Percentiles rank a stretch among this genome's conserved stretches.
Evolutionary conservation across 2,329 filamentous ascomycete genomes (phyloP).

Genomic region (Aspergillus tamarii): DNA sequence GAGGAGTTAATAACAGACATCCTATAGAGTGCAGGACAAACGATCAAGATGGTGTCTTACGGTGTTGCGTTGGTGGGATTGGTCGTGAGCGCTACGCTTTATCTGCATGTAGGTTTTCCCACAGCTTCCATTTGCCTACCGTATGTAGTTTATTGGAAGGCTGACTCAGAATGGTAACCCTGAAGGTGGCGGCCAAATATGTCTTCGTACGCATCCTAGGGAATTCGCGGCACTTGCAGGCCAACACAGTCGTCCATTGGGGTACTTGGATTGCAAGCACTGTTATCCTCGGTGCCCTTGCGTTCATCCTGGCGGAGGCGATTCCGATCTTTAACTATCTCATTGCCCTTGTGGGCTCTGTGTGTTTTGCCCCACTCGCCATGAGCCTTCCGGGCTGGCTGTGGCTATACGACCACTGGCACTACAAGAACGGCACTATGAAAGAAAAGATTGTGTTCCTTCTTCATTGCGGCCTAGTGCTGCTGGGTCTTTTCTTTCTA

Average conservation of each 20-base stretch:
- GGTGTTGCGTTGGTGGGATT: slow-evolving; percentile 62
- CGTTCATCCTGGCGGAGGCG: slow-evolving; percentile 57
- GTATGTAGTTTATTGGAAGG: background rate
- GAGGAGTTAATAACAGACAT: background rate
- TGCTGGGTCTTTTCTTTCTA: slow-evolving; percentile 52
- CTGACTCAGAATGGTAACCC: background rate
- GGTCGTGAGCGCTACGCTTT: slow-evolving; percentile 53
- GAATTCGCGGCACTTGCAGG: slow-evolving; percentile 54
- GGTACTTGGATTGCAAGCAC: slow-evolving; percentile 55
- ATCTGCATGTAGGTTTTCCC: slow-evolving; percentile 39
- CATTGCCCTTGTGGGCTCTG: slow-evolving; percentile 51
- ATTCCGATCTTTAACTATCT: slow-evolving; percentile 61
- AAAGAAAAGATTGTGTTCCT: slow-evolving; percentile 42
- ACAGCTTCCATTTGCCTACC: background rate
- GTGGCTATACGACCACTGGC: slow-evolving; percentile 55
- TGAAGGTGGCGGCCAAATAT: slow-evolving; percentile 52
- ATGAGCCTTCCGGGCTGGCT: slow-evolving; percentile 54
- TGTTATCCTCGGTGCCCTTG: slow-evolving; percentile 44
- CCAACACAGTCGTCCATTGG: slow-evolving; percentile 58
- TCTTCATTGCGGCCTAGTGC: slow-evolving; percentile 48
- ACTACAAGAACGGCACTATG: slow-evolving; percentile 44
- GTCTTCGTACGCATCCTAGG: slow-evolving; percentile 60
- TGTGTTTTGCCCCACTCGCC: slow-evolving; percentile 57
- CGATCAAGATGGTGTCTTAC: slow-evolving; percentile 64
- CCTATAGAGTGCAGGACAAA: slow-evolving; percentile 55